phyloP scores from a whole-genome alignment of 2,329 filamentous ascomycete genomes.

The Pseudocercospora cruenta region DNA sequence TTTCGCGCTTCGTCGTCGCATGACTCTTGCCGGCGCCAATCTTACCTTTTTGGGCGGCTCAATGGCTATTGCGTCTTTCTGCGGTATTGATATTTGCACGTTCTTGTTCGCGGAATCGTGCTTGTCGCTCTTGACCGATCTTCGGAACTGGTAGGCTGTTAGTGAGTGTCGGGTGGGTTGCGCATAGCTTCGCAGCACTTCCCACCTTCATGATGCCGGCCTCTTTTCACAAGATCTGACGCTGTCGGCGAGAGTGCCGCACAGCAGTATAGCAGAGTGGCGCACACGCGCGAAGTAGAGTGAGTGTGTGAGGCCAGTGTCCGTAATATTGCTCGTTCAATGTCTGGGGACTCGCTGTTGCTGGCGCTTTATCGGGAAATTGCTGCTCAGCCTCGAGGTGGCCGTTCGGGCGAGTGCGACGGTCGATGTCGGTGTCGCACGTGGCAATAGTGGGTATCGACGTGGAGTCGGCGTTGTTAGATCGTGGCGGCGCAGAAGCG shows the following conservation, averaged over 20 bases:
- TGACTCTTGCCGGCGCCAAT: slow-evolving; percentile 17
- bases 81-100: slow-evolving; percentile 74
- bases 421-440: background rate
- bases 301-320: background rate
- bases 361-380: slow-evolving; percentile 2
- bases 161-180: slow-evolving; percentile 15
- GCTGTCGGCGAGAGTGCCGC: background rate
- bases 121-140: slow-evolving; percentile 90
- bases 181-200: slow-evolving; percentile 6
- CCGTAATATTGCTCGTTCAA: background rate
- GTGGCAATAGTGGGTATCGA: background rate
- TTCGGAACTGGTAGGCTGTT: slow-evolving; percentile 59
- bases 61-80: slow-evolving; percentile 85
- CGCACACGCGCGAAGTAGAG: background rate
- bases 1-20: background rate
- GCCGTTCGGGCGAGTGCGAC: background rate
- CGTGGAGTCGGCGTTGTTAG: background rate
- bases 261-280: background rate
- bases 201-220: slow-evolving; percentile 28
- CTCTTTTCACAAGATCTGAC: background rate
- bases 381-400: slow-evolving; percentile 2
- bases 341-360: background rate
- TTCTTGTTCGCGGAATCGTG: slow-evolving; percentile 61
- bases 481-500: background rate
- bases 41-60: slow-evolving; percentile 89